Evolutionary conservation across 2,329 filamentous ascomycete genomes (phyloP).

Genomic region (Scedosporium boydii): DNA sequence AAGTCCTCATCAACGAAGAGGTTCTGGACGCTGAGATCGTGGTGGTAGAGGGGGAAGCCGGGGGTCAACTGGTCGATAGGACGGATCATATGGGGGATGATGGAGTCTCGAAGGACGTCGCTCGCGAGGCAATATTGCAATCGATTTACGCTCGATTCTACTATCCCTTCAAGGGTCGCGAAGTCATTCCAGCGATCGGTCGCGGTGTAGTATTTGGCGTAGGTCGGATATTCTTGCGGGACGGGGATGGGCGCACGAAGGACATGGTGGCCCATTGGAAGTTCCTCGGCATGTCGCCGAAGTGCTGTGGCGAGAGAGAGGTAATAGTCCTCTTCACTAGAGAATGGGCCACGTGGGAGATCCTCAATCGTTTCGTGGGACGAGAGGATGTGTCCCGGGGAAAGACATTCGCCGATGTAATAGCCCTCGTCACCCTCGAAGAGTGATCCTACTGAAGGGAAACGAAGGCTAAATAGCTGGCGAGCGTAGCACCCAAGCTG

Average conservation of each 20-base stretch:
- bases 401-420: conserved; percentile 11
- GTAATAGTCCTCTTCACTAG: conserved; percentile 10
- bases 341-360: conserved; percentile 10
- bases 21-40: conserved; percentile 16
- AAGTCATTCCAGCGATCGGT: conserved; percentile 13
- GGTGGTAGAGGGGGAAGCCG: conserved; percentile 15
- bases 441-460: conserved; percentile 19
- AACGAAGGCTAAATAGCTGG: conserved; percentile 17
- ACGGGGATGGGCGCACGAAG: conserved; percentile 11
- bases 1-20: conserved; percentile 18
- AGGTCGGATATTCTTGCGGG: conserved; percentile 10
- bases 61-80: conserved; percentile 6
- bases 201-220: conserved; percentile 9
- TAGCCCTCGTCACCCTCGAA: conserved; percentile 15
- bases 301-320: conserved; percentile 10
- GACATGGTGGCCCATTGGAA: conserved; percentile 11
- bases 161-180: conserved; percentile 7
- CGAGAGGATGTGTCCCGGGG: conserved; percentile 9
- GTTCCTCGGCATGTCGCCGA: conserved; percentile 11
- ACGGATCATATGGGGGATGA: conserved; percentile 10
- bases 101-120: conserved; percentile 9
- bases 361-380: conserved; percentile 8
- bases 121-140: conserved; percentile 11
- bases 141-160: conserved; percentile 11
- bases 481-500: conserved; percentile 17